A percentile compares a stretch with the other conserved stretches of the same genome.
phyloP scores from a whole-genome alignment of 495 filamentous ascomycete genomes.

The Hamigera avellanea region DNA sequence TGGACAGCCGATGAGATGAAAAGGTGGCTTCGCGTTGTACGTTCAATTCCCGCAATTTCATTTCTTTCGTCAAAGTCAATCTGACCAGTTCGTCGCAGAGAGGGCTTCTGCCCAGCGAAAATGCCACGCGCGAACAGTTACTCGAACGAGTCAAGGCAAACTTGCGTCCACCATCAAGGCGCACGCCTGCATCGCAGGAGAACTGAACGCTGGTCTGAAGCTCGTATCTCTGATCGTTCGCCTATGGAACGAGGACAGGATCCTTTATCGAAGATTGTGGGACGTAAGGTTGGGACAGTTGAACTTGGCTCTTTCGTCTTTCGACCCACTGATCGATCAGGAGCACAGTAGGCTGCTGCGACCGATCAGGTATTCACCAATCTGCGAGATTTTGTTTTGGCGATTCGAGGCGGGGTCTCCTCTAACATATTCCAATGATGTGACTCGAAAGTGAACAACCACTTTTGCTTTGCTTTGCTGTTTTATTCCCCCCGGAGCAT shows the following conservation, averaged over 20 bases:
- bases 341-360: not conserved
- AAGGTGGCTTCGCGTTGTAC: constrained; percentile 66
- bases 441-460: no score
- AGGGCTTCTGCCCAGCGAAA: constrained; percentile 53
- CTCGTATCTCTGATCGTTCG: no score
- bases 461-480: no score
- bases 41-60: constrained; percentile 15
- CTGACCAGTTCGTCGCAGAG: constrained; percentile 38
- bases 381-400: no score
- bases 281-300: no score
- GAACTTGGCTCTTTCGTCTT: constrained; percentile 3
- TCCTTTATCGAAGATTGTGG: no score
- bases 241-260: no score
- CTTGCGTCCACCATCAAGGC: constrained; percentile 38
- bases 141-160: constrained; percentile 73
- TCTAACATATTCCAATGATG: no score
- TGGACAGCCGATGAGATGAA: constrained; percentile 66
- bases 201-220: constrained; percentile 1
- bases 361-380: no score
- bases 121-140: constrained; percentile 62
- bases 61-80: not conserved
- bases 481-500: no score
- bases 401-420: no score
- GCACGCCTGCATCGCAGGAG: not conserved
- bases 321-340: not conserved